These are phyloP conservation scores for Pseudotsuga menziesii DNA, from an alignment of 75 land plant species.

Conservation along the genomic window DNA sequence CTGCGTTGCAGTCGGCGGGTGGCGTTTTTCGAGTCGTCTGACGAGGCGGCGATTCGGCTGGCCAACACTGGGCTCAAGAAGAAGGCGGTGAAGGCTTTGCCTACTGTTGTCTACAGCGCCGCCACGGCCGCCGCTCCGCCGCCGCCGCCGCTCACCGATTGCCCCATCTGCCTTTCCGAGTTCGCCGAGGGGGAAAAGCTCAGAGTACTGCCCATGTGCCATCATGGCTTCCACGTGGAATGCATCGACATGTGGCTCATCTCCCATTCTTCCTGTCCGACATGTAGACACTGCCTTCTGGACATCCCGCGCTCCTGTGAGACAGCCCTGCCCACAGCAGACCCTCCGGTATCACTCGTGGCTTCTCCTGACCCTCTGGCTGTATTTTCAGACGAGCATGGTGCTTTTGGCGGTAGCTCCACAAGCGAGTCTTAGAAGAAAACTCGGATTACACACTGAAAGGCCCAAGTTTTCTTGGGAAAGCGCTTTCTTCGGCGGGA, in stretches of 20 bases:
- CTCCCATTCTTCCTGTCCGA: conserved; percentile 54
- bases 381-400: too few relatives aligned
- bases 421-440: too few relatives aligned
- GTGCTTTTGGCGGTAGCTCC: too few relatives aligned
- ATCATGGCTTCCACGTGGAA: conserved; percentile 60
- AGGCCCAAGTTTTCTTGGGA: too few relatives aligned
- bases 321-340: too few relatives aligned
- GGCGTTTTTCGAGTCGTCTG: conserved; percentile 10
- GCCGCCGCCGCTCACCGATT: conserved; percentile 22
- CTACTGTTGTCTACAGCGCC: conserved; percentile 3
- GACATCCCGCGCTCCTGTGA: background rate
- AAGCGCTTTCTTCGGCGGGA: too few relatives aligned
- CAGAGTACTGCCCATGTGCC: conserved; percentile 57
- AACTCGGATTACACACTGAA: too few relatives aligned
- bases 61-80: conserved; percentile 36
- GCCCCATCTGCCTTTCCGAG: conserved; percentile 54
- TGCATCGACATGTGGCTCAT: conserved; percentile 75
- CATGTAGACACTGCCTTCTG: conserved; percentile 37
- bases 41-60: conserved; percentile 11
- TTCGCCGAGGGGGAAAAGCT: conserved; percentile 52
- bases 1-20: conserved; percentile 21
- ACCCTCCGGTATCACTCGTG: too few relatives aligned
- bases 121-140: conserved; percentile 7
- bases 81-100: conserved; percentile 37
- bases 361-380: too few relatives aligned